These are phyloP conservation scores for Panicum virgatum DNA, from an alignment of 202 grass and related monocot species.

Conservation along the genomic window DNA sequence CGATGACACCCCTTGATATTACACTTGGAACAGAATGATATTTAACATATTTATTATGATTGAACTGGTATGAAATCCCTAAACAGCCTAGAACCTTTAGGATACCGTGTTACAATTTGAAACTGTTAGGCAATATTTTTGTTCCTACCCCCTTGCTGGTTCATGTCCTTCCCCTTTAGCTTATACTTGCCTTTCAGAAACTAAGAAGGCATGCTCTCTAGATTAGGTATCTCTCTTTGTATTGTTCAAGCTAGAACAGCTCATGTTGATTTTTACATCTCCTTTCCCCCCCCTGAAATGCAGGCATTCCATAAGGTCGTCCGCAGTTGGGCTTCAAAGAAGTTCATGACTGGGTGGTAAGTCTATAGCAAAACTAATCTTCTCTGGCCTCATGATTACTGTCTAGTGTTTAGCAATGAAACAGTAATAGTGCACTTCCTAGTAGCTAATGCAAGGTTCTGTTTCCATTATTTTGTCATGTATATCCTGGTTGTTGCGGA, in stretches of 20 bases:
- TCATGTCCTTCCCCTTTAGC: background rate
- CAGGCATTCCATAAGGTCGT: slow-evolving; percentile 88
- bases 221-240: slow-evolving; percentile 1
- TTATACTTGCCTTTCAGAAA: slow-evolving; percentile 34
- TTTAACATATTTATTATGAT: slow-evolving; percentile 1
- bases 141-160: background rate
- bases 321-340: slow-evolving; percentile 86
- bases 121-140: background rate
- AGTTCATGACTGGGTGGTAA: slow-evolving; percentile 89
- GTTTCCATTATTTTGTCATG: background rate
- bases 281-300: slow-evolving; percentile 20
- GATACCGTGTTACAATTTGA: background rate
- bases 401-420: background rate
- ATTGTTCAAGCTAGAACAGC: slow-evolving; percentile 6
- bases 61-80: background rate
- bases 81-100: background rate
- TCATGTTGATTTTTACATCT: background rate
- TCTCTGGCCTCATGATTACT: background rate
- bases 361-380: slow-evolving; percentile 6
- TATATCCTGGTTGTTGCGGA: background rate
- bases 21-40: background rate
- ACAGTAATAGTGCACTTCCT: background rate
- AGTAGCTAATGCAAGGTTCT: background rate
- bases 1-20: background rate
- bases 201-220: background rate